Evolutionary conservation across 176 grass and related monocot genomes (phyloP), one percentile per base, ranked within the genome.

Genomic region (Oryza nivara): DNA sequence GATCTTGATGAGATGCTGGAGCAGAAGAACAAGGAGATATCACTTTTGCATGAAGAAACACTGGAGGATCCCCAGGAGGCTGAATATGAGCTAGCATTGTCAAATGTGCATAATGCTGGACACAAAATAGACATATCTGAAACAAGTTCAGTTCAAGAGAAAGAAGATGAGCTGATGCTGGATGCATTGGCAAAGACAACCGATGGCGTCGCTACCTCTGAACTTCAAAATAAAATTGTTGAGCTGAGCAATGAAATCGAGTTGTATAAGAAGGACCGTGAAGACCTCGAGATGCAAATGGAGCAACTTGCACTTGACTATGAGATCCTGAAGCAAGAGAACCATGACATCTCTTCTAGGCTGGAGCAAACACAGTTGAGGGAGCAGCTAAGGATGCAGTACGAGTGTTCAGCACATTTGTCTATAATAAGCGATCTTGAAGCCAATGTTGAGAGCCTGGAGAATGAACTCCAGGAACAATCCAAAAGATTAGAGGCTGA

Each of bases 321-420:
- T 52, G 97, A 99, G 87, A 99, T 99, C 84, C 51, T 99, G 72
- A 99, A 96, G 64, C 97, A 96, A 85, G 97, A 96, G 83, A 96
- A 94, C 82, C 93, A 99, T 86, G 97, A 99, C 69, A 87, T 99
- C 51, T 90, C 93, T 77, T 83, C 80, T 5, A 99, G 88, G 90
- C 84, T 96, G 22, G 96, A 99, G 87, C 96, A 99, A 83, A 89
- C 86, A 41, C 92, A 96, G 46, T 81, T 99, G 77, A 84, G 89
- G 34, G 96, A 98, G 75, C 91, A 95, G 65, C 80, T 99, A 61
- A 88, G 93, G 74, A 96, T 94, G 86, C 93, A 99, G 78, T 94
- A 99, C 1, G 96, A 99, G 76, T 99, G 97, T 79, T 99, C 97
- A 45, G 90, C 89, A 17, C 97, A 99, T 87, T 80, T 94, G 78